phyloP scores from a whole-genome alignment of 2,329 filamentous ascomycete genomes.

The Monilinia polystroma region DNA sequence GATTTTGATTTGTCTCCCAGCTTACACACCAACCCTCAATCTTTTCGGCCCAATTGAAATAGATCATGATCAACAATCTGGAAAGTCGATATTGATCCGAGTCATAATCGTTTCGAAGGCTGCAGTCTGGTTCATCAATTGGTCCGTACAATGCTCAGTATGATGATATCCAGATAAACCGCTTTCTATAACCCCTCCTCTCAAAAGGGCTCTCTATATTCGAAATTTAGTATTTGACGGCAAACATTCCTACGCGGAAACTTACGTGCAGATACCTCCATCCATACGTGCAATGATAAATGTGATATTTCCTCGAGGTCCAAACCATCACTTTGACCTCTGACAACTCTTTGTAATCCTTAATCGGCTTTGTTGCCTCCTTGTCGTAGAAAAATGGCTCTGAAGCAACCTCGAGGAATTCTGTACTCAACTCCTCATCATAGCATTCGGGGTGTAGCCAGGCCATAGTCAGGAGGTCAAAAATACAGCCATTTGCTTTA shows the following conservation, averaged over 20 bases:
- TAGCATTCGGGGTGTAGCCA: constrained; percentile 11
- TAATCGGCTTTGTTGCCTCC: neutral
- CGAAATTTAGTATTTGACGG: too few relatives aligned
- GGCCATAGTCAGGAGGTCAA: neutral
- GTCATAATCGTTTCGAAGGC: constrained; percentile 5
- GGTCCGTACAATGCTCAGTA: constrained; percentile 6
- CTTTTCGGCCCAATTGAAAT: too few relatives aligned
- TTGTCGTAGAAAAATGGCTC: constrained; percentile 6
- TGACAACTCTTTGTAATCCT: constrained; percentile 2
- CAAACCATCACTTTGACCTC: constrained; percentile 1
- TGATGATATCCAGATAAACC: neutral
- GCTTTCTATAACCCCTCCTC: neutral
- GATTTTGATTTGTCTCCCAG: too few relatives aligned
- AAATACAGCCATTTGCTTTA: constrained; percentile 5
- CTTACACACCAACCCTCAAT: too few relatives aligned
- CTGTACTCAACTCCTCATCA: neutral
- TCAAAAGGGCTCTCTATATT: neutral
- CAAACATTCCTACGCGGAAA: too few relatives aligned
- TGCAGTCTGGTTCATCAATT: constrained; percentile 8
- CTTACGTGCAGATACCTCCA: neutral
- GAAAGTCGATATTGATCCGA: constrained; percentile 5
- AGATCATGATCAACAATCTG: neutral
- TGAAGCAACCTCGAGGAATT: constrained; percentile 4
- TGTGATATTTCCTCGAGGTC: constrained; percentile 1
- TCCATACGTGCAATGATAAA: constrained; percentile 6